Evolutionary conservation across 1,284 basidiomycete genomes (phyloP), one percentile per base, ranked within the genome.

Genomic region (Ceratobasidium sp.): DNA sequence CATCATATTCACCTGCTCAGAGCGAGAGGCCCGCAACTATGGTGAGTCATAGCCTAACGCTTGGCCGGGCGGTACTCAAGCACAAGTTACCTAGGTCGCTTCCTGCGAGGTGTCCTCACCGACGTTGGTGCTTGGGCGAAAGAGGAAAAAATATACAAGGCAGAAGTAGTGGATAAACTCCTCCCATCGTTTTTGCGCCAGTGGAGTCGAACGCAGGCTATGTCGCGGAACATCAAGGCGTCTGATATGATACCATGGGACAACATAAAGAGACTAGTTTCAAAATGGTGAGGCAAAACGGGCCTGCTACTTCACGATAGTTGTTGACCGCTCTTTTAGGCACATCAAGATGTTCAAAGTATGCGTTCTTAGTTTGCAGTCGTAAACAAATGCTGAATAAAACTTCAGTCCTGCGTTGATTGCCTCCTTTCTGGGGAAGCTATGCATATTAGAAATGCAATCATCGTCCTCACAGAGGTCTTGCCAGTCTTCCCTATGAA

Each of bases 21-120:
- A 97, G 82, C 94, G 93, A 77, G 96, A 99, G 81, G 95, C 95
- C 7, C 88, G 92, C 72, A 99, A 98, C 81, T 96, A 96, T 78
- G 95, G 94, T 92, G 77, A 60, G 83, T 78, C 9, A n/a, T 2
- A 12, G 44, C 9, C 21, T 21, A 21, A 33, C 8, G 60, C 23
- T 48, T 12, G 4, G 2, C 25, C 30, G 36, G 49, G n/a, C 9
- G 3, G 7, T 18, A 21, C 48, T 44, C 23, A 44, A 69, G 53
- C 3, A 2, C 14, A 2, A 36, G 56, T 12, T 48, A 42, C 40
- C 5, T 73, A 93, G 92, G 93, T 28, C 92, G 92, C 46, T 97
- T 96, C 82, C 82, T 99, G 40, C 83, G 87, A 38, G 90, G 91
- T 3, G 85, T 95, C 70, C 83, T 96, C 74, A 83, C 84, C 21